Conservation (phyloP, 2,329 filamentous ascomycete species). For the Fusarium succisae region DNA sequence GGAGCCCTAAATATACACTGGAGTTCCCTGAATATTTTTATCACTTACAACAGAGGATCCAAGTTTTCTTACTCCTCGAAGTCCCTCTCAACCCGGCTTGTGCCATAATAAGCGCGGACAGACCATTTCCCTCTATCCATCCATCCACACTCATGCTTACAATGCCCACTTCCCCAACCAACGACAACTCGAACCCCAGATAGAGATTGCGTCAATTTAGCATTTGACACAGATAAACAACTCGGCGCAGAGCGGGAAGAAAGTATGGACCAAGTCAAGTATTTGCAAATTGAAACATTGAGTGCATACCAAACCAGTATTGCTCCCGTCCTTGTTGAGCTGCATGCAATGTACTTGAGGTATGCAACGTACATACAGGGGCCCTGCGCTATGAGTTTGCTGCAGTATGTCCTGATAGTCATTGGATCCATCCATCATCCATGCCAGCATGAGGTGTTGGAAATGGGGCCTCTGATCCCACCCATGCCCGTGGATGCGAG, state of each 20-base stretch:
- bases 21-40: background rate
- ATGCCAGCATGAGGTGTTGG: background rate
- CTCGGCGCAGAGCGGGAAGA: background rate
- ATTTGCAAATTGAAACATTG: background rate
- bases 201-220: background rate
- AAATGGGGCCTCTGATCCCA: slow-evolving; percentile 10
- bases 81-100: background rate
- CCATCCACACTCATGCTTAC: slow-evolving; percentile 9
- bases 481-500: background rate
- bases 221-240: background rate
- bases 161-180: slow-evolving; percentile 10
- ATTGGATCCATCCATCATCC: slow-evolving; percentile 4
- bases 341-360: background rate
- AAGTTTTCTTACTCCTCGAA: background rate
- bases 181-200: background rate
- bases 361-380: background rate
- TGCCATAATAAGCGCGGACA: slow-evolving; percentile 5
- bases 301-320: background rate
- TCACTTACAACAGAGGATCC: background rate
- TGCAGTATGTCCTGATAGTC: slow-evolving; percentile 12
- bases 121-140: background rate
- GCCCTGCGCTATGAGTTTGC: background rate
- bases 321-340: background rate
- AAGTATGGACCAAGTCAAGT: background rate
- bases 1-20: background rate